Evolutionary conservation across 139 green algal genomes (phyloP).

Genomic region (Chlorella sp.): DNA sequence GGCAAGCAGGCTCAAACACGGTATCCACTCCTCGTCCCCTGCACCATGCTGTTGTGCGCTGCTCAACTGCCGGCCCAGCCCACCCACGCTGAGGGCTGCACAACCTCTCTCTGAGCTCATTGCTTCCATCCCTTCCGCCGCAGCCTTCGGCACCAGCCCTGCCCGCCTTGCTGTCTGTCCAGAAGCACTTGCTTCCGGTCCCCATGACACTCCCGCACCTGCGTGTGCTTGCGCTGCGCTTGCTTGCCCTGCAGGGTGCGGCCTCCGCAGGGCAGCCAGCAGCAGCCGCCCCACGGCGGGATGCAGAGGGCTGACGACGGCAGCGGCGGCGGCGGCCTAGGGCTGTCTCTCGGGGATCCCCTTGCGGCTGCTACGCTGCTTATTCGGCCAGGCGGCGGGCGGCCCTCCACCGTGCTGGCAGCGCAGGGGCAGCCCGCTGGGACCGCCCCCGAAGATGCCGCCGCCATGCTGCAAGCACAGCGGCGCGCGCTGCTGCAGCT

Average conservation of each 20-base stretch:
- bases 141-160: neutral
- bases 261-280: neutral
- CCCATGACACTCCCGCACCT: neutral
- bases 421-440: neutral
- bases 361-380: neutral
- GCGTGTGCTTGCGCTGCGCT: neutral
- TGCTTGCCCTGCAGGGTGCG: neutral
- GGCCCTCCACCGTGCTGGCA: neutral
- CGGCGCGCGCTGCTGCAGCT: neutral
- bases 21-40: neutral
- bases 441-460: neutral
- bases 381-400: neutral
- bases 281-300: neutral
- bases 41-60: neutral
- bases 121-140: neutral
- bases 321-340: neutral
- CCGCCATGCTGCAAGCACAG: constrained; percentile 8
- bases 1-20: constrained; percentile 15
- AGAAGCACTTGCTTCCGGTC: neutral
- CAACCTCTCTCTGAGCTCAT: neutral
- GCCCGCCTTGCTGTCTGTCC: neutral
- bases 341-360: neutral
- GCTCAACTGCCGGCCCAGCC: too few relatives aligned
- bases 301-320: neutral
- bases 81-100: neutral